phyloP scores from a whole-genome alignment of 371 early-diverging fungal species.

The Catenaria anguillulae region DNA sequence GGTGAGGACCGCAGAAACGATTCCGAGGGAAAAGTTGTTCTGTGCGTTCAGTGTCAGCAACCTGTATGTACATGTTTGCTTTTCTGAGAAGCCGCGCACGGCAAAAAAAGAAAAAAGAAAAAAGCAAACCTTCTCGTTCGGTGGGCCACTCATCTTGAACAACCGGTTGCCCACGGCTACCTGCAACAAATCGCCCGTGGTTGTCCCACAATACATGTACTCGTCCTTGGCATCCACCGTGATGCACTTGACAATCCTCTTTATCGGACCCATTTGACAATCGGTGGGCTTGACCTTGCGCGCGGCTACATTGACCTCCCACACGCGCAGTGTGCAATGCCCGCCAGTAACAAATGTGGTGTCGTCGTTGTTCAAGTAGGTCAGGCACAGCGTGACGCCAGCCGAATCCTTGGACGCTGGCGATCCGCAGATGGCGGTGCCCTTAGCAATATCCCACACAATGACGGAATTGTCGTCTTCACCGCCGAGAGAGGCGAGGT shows the following conservation, averaged over 20 bases:
- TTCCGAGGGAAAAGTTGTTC: conserved; percentile 33
- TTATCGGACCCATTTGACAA: conserved; percentile 36
- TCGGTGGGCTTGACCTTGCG: conserved; percentile 30
- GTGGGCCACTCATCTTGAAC: conserved; percentile 33
- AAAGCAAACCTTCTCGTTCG: conserved; percentile 37
- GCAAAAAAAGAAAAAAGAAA: background rate
- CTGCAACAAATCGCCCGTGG: conserved; percentile 36
- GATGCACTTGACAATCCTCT: conserved; percentile 35
- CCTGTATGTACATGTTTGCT: background rate
- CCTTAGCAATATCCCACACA: conserved; percentile 33
- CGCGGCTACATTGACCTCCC: conserved; percentile 27
- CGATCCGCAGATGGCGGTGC: conserved; percentile 32
- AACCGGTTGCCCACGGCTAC: conserved; percentile 25
- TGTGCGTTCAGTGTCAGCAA: conserved; percentile 9
- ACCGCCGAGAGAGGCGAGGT: conserved; percentile 34
- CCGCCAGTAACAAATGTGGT: conserved; percentile 34
- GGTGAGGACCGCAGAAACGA: conserved; percentile 23
- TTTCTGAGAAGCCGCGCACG: no score
- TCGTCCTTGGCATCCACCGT: conserved; percentile 29
- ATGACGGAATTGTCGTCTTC: conserved; percentile 35
- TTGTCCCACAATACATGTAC: conserved; percentile 40
- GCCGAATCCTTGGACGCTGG: conserved; percentile 32
- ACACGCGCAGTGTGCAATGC: conserved; percentile 25
- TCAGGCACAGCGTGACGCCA: conserved; percentile 25
- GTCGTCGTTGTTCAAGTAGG: conserved; percentile 28